phyloP scores from a whole-genome alignment of 768 basidiomycete species.

The Paxillus ammoniavirescens region DNA sequence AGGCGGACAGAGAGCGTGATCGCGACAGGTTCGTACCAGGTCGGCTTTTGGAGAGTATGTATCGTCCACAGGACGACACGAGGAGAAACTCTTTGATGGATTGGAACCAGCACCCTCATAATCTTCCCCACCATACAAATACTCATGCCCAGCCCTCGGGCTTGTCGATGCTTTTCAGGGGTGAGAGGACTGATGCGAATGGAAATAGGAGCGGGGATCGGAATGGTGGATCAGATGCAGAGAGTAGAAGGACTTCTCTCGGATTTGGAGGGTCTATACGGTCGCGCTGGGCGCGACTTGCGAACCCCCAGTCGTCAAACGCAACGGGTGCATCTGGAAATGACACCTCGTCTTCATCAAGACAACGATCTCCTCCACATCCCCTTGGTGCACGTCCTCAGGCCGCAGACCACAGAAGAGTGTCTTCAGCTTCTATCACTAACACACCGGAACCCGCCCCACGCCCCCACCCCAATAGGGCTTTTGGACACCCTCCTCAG shows the following conservation, averaged over 20 bases:
- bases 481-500: not conserved
- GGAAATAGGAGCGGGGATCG: slow-evolving; percentile 11
- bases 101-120: not conserved
- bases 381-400: slow-evolving; percentile 27
- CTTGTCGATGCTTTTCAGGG: not conserved
- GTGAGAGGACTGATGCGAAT: slow-evolving; percentile 6
- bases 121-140: slow-evolving; percentile 3
- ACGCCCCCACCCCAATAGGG: slow-evolving; percentile 5
- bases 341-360: slow-evolving; percentile 3
- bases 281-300: slow-evolving; percentile 25
- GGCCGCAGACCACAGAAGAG: slow-evolving; percentile 11
- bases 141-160: not conserved
- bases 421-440: slow-evolving; percentile 6
- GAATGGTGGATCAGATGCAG: slow-evolving; percentile 5
- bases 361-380: slow-evolving; percentile 24
- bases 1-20: slow-evolving; percentile 23
- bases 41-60: slow-evolving; percentile 20
- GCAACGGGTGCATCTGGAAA: not conserved
- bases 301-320: slow-evolving; percentile 17
- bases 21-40: slow-evolving; percentile 17
- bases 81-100: slow-evolving; percentile 15
- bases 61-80: slow-evolving; percentile 23
- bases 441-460: slow-evolving; percentile 11
- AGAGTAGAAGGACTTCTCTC: slow-evolving; percentile 18
- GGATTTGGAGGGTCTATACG: slow-evolving; percentile 25